Conservation (phyloP, 2,329 filamentous ascomycete genomes). For the Penicillium oxalicum region DNA sequence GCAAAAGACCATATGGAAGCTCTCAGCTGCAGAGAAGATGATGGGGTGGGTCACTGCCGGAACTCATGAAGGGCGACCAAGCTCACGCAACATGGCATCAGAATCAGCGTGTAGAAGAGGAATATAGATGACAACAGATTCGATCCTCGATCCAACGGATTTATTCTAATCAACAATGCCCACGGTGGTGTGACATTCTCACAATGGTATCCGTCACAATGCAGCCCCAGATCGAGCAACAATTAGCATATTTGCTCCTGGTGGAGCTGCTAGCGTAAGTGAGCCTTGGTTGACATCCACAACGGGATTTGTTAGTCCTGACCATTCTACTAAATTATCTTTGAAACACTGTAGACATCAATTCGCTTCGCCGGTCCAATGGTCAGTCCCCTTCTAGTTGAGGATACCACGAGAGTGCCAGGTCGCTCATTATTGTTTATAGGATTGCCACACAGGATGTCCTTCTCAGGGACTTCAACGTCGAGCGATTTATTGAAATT, state of each 20-base stretch:
- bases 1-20: slow-evolving; percentile 1
- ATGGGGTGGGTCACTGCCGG: no score
- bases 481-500: slow-evolving; percentile 35
- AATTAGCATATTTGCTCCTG: slow-evolving; percentile 19
- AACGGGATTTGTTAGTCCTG: no score
- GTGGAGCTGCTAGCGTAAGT: slow-evolving; percentile 29
- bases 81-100: no score
- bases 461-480: slow-evolving; percentile 22
- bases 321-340: not conserved
- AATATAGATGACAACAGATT: not conserved
- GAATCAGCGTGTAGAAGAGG: not conserved
- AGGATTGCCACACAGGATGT: slow-evolving; percentile 39
- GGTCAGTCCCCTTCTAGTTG: not conserved
- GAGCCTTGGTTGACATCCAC: no score
- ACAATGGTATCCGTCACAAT: not conserved
- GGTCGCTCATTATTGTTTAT: not conserved
- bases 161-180: not conserved
- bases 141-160: not conserved
- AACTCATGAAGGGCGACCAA: no score
- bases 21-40: not conserved
- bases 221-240: slow-evolving; percentile 3
- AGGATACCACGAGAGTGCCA: not conserved
- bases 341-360: slow-evolving; percentile 18
- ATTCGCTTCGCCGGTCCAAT: slow-evolving; percentile 24
- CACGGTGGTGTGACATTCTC: not conserved